Base-by-base conservation (phyloP, 1,284 basidiomycete genomes). In the Ceratorhiza oryzae-sativae region DNA sequence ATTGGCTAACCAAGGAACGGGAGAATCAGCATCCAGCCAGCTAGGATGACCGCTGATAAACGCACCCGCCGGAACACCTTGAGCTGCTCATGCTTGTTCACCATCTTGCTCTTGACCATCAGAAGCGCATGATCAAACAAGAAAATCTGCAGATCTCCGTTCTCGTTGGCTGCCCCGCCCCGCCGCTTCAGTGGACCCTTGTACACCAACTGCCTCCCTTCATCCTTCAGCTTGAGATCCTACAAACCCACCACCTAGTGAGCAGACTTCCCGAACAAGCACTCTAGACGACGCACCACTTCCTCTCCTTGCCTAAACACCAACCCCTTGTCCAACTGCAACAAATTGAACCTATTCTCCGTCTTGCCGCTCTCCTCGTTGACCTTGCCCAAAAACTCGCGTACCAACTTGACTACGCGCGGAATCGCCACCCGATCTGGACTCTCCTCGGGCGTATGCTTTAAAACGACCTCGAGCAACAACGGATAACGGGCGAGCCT, bases 61-160 rank as follows among this genome's bases (percentile, higher is more conserved):
- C 91, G 79, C 78, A 96, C 94, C 77, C 92, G 88, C 76, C 95
- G 90, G 79, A 97, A 97, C 25, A 98, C 97, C 79, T 95, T 95
- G 81, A 90, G 92, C 77, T 96, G 92, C 76, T 98, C 96, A 71
- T 90, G 90, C 80, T 97, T 96, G 80, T 91, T 92, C 27, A 70
- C 65, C 53, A 58, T 48, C 84, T 90, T 78, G 80, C 93, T 79
- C 83, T 99, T 99, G 75, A 94, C 95, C 86, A 99, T 94, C 55
- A 99, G 83, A 67, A 99, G 82, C 0, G 96, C 96, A 81, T 99
- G 97, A 80, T 99, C 97, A 78, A 99, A 98, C 76, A 99, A 82
- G 84, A 97, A 98, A 3, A 97, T 92, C 77, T 95, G 88, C 70
- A 98, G 84, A 79, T 99, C 97, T 6, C 95, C 91, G 75, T 84